Base-by-base conservation (phyloP, 495 filamentous ascomycete species). In the Hypoxylon trugodes region DNA sequence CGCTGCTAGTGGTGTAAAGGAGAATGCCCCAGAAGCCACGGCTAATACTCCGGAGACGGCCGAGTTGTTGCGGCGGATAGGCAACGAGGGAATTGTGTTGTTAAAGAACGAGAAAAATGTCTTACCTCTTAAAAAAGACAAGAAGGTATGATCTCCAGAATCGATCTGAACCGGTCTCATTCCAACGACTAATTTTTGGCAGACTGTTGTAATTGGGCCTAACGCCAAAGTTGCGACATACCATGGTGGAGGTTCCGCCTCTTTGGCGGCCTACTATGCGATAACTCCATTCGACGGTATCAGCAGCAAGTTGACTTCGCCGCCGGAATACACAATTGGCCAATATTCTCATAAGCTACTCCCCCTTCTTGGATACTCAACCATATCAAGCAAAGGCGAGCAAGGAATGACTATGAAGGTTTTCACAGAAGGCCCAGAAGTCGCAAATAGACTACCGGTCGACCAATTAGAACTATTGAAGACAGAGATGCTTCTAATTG, bases 171-270 rank as follows among this genome's bases (percentile, higher is more conserved):
- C 4, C 2, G 22, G 4, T 21, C 2, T 49, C 2, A 4, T n/a
- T 6, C 25, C 0, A n/a, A 65, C 42, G 22, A 4, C 48, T 54
- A 56, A 65, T 43, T 70, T 4, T 65, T 74, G 9, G 61, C 16
- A 81, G 79, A 78, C 80, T 46, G 69, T 79, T 25, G 71, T 81
- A 10, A 68, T 81, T 33, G 90, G 90, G 4, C 90, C 90, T 10
- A 94, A 93, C 69, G 83, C 89, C 28, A 89, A 87, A 65, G 72
- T 86, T 22, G 84, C 88, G 1, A 81, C 85, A 8, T 88, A 86
- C 71, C 86, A 87, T 65, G 89, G 89, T 42, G 89, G 89, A 59
- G 89, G 89, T 10, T 89, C 86, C 30, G 89, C 89, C 0, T 83
- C 85, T 4, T 72, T 92, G 25, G 77, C 78, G 21, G 82, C 89